These are phyloP conservation scores for Tilletia caries DNA, from an alignment of 1,284 basidiomycete genomes.

Conservation along the genomic window DNA sequence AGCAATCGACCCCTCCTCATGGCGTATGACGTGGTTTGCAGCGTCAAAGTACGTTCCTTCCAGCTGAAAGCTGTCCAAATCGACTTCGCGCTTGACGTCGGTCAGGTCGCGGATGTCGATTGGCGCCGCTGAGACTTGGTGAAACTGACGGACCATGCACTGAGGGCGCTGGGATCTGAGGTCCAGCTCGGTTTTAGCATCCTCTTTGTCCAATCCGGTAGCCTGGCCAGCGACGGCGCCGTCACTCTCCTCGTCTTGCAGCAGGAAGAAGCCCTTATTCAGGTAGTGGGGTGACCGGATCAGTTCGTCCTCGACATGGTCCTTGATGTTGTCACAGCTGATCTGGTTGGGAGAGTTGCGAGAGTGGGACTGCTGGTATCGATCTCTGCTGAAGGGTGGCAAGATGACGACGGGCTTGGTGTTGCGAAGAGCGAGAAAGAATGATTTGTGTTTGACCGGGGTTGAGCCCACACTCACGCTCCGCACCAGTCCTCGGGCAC, in stretches of 20 bases:
- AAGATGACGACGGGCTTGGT: not conserved
- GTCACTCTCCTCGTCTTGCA: not conserved
- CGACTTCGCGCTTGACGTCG: conserved; percentile 4
- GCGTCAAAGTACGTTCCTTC: conserved; percentile 1
- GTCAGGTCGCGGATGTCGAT: conserved; percentile 7
- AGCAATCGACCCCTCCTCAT: not conserved
- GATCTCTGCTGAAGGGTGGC: no score
- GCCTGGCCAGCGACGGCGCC: no score
- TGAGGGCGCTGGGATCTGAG: not conserved
- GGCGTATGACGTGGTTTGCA: not conserved
- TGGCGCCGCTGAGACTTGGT: not conserved
- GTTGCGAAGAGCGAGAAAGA: conserved; percentile 12
- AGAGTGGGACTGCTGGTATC: not conserved
- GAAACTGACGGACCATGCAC: not conserved
- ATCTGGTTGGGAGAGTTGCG: not conserved
- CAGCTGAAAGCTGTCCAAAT: not conserved
- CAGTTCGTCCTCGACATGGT: not conserved
- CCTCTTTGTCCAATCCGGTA: not conserved
- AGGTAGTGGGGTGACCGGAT: conserved; percentile 4
- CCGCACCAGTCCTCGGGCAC: not conserved
- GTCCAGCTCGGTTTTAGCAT: not conserved
- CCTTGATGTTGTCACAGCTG: not conserved
- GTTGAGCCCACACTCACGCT: not conserved
- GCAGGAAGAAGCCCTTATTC: not conserved
- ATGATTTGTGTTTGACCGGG: not conserved